Evolutionary conservation across 345 rosid species (phyloP).

Genomic region (thale cress (Arabidopsis thaliana)): TAIR10.1 NC_003075.7:16132501-16133000

Average conservation of each 20-base stretch:
- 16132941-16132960: background rate
- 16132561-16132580: conserved; percentile 59
- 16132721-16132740: conserved; percentile 58
- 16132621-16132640: background rate
- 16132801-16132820: background rate
- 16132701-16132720: conserved; percentile 63
- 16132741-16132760: conserved; percentile 62
- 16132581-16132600: conserved; percentile 73
- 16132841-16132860: background rate
- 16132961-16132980: conserved; percentile 15
- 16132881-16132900: conserved; percentile 1
- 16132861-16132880: background rate
- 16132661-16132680: conserved; percentile 38
- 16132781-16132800: conserved; percentile 3
- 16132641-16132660: conserved; percentile 21
- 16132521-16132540: conserved; percentile 66
- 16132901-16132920: conserved; percentile 13
- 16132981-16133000: conserved; percentile 46
- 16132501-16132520: conserved; percentile 19
- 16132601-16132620: conserved; percentile 27
- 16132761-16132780: conserved; percentile 17
- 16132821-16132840: background rate
- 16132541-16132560: conserved; percentile 58
- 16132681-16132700: conserved; percentile 80
- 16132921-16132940: conserved; percentile 13